phyloP scores from a whole-genome alignment of 306 rosid genomes.

The Datisca glomerata region DNA sequence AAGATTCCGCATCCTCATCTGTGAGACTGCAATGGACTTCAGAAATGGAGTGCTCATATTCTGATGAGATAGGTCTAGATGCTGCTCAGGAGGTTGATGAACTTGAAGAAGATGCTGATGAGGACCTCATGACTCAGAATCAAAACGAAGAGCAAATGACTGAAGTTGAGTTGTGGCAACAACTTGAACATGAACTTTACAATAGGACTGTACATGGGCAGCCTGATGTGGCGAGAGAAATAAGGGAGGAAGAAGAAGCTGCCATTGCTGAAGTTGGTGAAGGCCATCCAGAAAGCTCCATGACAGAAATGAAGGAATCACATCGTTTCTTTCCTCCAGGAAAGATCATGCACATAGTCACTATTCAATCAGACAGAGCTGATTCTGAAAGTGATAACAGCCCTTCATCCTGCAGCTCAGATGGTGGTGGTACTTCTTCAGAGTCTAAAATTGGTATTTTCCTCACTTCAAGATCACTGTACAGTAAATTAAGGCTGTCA shows the following conservation, averaged over 20 bases:
- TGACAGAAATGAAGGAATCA: slow-evolving; percentile 44
- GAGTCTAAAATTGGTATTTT: slow-evolving; percentile 62
- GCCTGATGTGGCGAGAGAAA: slow-evolving; percentile 39
- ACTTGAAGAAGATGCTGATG: slow-evolving; percentile 22
- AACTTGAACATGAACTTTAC: slow-evolving; percentile 74
- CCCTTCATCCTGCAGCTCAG: slow-evolving; percentile 31
- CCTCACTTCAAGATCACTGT: slow-evolving; percentile 65
- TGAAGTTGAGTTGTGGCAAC: slow-evolving; percentile 89
- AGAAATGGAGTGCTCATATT: slow-evolving; percentile 41
- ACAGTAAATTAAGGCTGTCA: slow-evolving; percentile 77
- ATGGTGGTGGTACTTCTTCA: slow-evolving; percentile 22
- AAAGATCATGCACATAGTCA: slow-evolving; percentile 78
- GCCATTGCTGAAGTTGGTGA: slow-evolving; percentile 44
- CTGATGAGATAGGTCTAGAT: slow-evolving; percentile 24
- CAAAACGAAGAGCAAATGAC: slow-evolving; percentile 50
- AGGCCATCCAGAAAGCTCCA: slow-evolving; percentile 35
- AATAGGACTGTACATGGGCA: slow-evolving; percentile 38
- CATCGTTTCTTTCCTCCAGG: slow-evolving; percentile 88
- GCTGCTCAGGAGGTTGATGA: slow-evolving; percentile 17
- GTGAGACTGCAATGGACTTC: slow-evolving; percentile 51
- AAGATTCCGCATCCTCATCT: slow-evolving; percentile 53
- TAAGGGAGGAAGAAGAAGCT: slow-evolving; percentile 47
- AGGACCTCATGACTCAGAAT: slow-evolving; percentile 26
- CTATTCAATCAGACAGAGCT: slow-evolving; percentile 17
- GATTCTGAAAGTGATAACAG: slow-evolving; percentile 29